phyloP scores from a whole-genome alignment of 345 rosid species.

The Brassica rapa region DNA sequence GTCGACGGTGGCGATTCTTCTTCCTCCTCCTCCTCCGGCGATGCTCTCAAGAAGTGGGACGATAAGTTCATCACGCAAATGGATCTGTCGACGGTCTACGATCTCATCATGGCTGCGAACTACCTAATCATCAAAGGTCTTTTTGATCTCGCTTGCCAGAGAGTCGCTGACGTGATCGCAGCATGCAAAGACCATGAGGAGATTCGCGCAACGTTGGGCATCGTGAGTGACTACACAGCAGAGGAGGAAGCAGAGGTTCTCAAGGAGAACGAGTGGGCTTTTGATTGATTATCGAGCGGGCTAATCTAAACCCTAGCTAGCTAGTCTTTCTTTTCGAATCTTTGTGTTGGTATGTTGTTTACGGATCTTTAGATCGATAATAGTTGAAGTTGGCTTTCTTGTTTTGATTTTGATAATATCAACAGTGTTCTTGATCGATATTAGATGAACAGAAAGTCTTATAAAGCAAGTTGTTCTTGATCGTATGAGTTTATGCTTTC shows the following conservation, averaged over 20 bases:
- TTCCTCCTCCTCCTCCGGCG: conserved; percentile 16
- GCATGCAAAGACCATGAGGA: conserved; percentile 30
- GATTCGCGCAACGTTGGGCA: conserved; percentile 51
- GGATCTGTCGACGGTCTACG: conserved; percentile 54
- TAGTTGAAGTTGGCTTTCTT: background rate
- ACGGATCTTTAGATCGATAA: too few species aligned
- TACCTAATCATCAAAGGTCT: conserved; percentile 51
- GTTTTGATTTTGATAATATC: background rate
- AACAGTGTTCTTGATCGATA: background rate
- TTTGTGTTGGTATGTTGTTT: background rate
- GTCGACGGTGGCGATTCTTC: conserved; percentile 24
- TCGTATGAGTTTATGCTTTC: too few species aligned
- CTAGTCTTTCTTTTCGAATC: background rate
- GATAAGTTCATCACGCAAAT: conserved; percentile 53
- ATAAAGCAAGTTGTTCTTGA: too few species aligned
- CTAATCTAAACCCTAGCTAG: too few species aligned
- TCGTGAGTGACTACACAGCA: conserved; percentile 55
- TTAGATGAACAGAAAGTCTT: too few species aligned
- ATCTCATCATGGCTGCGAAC: conserved; percentile 59
- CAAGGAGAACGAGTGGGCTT: conserved; percentile 63
- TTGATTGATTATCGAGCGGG: conserved; percentile 32
- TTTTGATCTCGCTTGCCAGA: conserved; percentile 58
- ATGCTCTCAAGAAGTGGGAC: conserved; percentile 54
- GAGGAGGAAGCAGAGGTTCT: conserved; percentile 34
- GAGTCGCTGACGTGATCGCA: conserved; percentile 59